Evolutionary conservation across 2,329 filamentous ascomycete genomes (phyloP), one percentile per base, ranked within the genome.

Genomic region (Aspergillus thermomutatus): DNA sequence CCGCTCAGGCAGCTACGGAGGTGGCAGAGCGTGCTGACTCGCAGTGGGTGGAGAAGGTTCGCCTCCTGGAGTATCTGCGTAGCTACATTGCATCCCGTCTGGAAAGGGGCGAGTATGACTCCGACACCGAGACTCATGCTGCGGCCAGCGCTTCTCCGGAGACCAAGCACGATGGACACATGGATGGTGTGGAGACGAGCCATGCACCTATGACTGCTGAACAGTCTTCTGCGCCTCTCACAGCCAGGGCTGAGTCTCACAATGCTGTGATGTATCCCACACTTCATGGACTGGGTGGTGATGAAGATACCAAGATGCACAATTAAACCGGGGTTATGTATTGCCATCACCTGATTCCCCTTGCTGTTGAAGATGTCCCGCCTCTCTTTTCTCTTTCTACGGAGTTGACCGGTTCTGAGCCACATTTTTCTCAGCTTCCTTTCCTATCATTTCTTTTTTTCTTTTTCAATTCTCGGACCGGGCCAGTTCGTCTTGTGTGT

Each of bases 1-100:
- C 71, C 43, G 69, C 73, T 2, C 70, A 73, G 54, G 70, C 71
- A 1, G 72, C 73, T 27, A 73, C 73, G 1, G 74, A 77, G 50
- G 72, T 74, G 43, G 71, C 72, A 1, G 73, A 75, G 57, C 71
- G 70, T 2, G 69, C 69, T 45, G 78, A 80, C 41, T 81, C 83
- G 59, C 79, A 82, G 61, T 87, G 84, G 85, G 81, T 87, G 9
- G 82, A 86, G 68, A 86, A 86, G 71, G 83, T 86, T 54, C 82
- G 85, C n/a, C 78, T 84, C 9, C 82, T 87, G 28, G 84, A 87
- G 72, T 78, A 79, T 51, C 77, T 87, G 37, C 79, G 84, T 46
- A 79, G 79, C 21, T 83, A 82, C 69, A 79, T 87, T 62, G 79
- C 81, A 54, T 78, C 82, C 50, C 76, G 81, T 52, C 74, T 87